Evolutionary conservation across 106 monocot species (phyloP), one percentile per base, ranked within the genome.

Genomic region (Triglochin maritima): DNA sequence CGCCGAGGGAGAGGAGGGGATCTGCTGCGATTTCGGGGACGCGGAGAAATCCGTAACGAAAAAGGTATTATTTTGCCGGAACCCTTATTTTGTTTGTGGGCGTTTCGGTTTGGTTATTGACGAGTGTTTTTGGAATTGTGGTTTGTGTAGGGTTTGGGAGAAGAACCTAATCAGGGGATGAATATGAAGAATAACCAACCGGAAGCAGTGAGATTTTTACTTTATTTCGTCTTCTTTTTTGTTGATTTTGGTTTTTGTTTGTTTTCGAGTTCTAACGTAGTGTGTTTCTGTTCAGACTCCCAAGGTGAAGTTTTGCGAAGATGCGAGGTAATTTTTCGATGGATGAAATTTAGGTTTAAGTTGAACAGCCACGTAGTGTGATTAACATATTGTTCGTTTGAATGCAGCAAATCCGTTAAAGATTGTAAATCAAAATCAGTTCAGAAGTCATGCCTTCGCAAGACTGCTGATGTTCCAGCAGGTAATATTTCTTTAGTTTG

Each of bases 11-110:
- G 29, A 29, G 10, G 73, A 73, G 15, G 52, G 49, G 44, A 7
- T 69, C 55, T 69, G 45, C 46, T 63, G 69, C 56, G 64, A 79
- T 29, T 64, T 74, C n/a, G 62, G 73, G 29, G 43, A 63, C 41
- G 71, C 52, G 14, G 73, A 79, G 62, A 48, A 72, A 3, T 4
- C 14, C 44, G 45, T 57, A 3, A 10, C 55, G 46, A 57, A 47
- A 7, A 46, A 45, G 44, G 69, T 69, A 69, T 44, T n/a, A 6
- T 67, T 9, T 17, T n/a, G 48, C 29, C 12, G 16, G 14, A 9
- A 50, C 7, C 7, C 7, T 42, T 49, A 17, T 42, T 51, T 55
- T 54, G 53, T 53, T n/a, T n/a, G n/a, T n/a, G n/a, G 29, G n/a
- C 47, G 1, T 53, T 6, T 42, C 54, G 43, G 8, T 9, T 9